A percentile compares a stretch with the other conserved stretches of the same genome.
Conservation (phyloP, 78 protist genomes). For the Cavenderia fasciculata region DNA sequence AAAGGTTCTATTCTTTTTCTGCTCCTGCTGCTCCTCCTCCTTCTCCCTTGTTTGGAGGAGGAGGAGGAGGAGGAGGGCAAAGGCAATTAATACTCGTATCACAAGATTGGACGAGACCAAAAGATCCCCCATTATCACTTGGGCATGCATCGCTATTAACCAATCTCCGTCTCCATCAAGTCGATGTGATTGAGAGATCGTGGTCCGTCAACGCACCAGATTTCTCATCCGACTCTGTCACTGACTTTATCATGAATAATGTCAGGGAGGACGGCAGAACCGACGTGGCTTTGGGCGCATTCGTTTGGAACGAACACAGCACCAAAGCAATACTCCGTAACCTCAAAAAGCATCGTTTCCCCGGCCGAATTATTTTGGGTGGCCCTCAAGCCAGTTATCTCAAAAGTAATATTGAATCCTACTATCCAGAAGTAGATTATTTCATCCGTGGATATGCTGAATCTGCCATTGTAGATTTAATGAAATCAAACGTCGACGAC, state of each 20-base stretch:
- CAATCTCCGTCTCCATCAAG: not conserved
- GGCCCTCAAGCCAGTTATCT: constrained; percentile 12
- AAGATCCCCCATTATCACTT: constrained; percentile 21
- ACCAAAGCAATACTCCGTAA: not conserved
- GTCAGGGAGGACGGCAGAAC: not conserved
- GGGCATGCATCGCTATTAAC: constrained; percentile 12
- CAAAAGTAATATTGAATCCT: not conserved
- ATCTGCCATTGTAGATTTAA: not conserved
- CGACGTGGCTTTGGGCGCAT: constrained; percentile 14
- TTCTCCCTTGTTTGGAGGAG: no score
- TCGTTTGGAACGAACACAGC: not conserved
- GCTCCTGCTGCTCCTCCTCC: no score
- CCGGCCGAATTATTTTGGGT: not conserved
- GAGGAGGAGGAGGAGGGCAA: no score
- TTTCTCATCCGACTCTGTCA: not conserved
- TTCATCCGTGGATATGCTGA: constrained; percentile 24
- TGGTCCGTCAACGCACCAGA: not conserved
- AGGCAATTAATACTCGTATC: not conserved
- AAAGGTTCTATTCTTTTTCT: no score
- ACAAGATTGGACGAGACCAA: constrained; percentile 9
- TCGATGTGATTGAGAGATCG: not conserved
- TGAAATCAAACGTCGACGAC: not conserved
- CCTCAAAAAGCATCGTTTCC: not conserved
- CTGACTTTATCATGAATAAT: not conserved
- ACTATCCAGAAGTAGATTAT: constrained; percentile 1